Evolutionary conservation across 805 yeast genomes (phyloP), one percentile per base, ranked within the genome.

Genomic region (Zygotorulaspora florentina): DNA sequence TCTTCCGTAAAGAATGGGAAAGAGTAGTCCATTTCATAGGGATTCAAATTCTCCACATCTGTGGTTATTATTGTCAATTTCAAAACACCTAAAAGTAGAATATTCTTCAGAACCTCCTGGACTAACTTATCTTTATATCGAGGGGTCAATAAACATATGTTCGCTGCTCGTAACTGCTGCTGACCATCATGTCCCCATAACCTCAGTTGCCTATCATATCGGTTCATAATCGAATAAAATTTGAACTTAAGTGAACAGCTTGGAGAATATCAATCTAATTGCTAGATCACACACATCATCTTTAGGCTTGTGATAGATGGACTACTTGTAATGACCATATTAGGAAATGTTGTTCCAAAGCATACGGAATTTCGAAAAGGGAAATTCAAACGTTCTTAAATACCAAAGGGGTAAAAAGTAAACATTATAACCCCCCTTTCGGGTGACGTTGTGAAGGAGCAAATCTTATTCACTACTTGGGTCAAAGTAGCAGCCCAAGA

Each of bases 121-220:
- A 83, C 79, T 0, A 81, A 70, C 0, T 81, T 57, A 1, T 79
- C 70, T 4, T 25, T 34, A 34, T 38, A 34, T n/a, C 80, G 80
- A 37, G 79, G 77, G 37, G 81, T 78, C 2, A 88, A 55, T 2
- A 88, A 62, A 45, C 88, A 76, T 2, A 89, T 72, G 45, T 75
- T 80, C 0, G 90, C 70, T 1, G 60, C 56, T 27, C 77, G 77
- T 13, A 91, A 69, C 6, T 71, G 68, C 3, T 62, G 47, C 58
- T 91, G 99, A 2, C 97, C 99, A 9, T 73, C 64, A 0, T 75
- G 57, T 1, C 87, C 89, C 98, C 98, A 91, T 12, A 91, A 68
- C 30, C 97, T 75, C 47, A 91, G 68, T 61, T 91, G 98, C 31
- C 99, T 74, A 64, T 90, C 96, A 60, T 87, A 89, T 50, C 81